Base-by-base conservation (phyloP, 495 filamentous ascomycete species). In the Podospora pseudoanserina region DNA sequence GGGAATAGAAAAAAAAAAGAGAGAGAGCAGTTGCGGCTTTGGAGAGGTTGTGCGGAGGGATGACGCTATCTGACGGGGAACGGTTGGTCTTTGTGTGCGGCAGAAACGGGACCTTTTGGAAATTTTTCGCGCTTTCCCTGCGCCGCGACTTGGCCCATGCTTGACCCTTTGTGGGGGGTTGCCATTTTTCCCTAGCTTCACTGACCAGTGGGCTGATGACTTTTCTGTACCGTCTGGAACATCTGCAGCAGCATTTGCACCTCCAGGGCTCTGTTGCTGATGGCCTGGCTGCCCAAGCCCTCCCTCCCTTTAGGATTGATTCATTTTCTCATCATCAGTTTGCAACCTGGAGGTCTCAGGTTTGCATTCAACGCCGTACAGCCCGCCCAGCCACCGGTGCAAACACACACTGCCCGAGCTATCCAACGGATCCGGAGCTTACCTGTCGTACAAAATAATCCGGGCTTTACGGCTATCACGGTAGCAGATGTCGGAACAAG, bases 21-120 rank as follows among this genome's bases (percentile, higher is more conserved):
- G 23, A 23, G 23, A 18, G 30, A 49, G 30, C 11, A 23, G 61
- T 49, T 19, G 32, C 34, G 65, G 49, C n/a, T 20, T 63, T 62
- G 39, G 67, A 70, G 67, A 70, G 67, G 55, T 58, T 58, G 44
- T 68, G 67, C 26, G 63, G 67, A 68, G 69, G 66, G 60, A 71
- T 74, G 69, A 71, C 72, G 72, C 69, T 74, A 71, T 71, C 56
- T 59, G 69, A 65, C 60, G 63, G 65, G 64, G 28, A 57, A 28
- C 58, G 30, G 69, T 70, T 68, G 65, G 67, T 70, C 63, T 71
- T 69, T 63, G 61, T 34, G 28, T n/a, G 27, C 9, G 27, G 63
- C 5, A 23, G 64, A 55, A 34, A 54, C 62, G 63, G 59, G 23
- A 26, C n/a, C 30, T 32, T 32, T 19, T 20, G 66, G 58, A 71